A percentile compares a stretch with the other conserved stretches of the same genome.
phyloP scores from a whole-genome alignment of 78 protist genomes.

The Blattamonas nauphoetae region DNA sequence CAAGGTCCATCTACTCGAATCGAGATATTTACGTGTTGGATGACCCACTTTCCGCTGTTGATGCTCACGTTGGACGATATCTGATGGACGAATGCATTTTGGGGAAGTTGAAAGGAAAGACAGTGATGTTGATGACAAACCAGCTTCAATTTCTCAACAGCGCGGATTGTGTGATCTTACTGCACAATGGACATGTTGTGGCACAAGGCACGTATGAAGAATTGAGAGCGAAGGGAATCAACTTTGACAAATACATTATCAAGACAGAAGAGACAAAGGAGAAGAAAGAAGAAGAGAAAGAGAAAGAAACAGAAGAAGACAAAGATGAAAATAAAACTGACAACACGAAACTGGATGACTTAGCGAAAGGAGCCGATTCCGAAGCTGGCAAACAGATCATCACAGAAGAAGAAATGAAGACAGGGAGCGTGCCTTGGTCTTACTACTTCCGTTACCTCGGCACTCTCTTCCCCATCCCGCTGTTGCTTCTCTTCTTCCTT shows the following conservation, averaged over 20 bases:
- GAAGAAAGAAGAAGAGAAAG: background rate
- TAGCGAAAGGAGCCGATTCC: too few species aligned
- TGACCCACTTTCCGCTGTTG: slow-evolving; percentile 19
- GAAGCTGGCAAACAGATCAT: too few species aligned
- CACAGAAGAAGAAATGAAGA: too few species aligned
- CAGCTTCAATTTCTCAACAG: slow-evolving; percentile 36
- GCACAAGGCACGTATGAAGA: background rate
- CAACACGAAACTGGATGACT: too few species aligned
- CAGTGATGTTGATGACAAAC: slow-evolving; percentile 22
- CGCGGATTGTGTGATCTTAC: slow-evolving; percentile 39
- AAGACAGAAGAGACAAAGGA: background rate
- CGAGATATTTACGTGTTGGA: slow-evolving; percentile 5
- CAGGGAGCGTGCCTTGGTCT: too few species aligned
- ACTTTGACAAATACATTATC: background rate
- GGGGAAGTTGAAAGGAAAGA: slow-evolving; percentile 6
- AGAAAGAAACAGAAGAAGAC: background rate
- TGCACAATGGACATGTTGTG: slow-evolving; percentile 2
- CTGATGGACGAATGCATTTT: background rate
- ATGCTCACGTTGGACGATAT: slow-evolving; percentile 2
- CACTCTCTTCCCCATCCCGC: too few species aligned
- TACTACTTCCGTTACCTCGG: too few species aligned
- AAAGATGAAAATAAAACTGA: too few species aligned
- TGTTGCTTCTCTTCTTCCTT: too few species aligned
- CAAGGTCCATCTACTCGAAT: slow-evolving; percentile 6
- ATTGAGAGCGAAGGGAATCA: background rate